These are phyloP conservation scores for Phytopythium delawarense DNA, from an alignment of 352 stramenopile species.

Conservation along the genomic window DNA sequence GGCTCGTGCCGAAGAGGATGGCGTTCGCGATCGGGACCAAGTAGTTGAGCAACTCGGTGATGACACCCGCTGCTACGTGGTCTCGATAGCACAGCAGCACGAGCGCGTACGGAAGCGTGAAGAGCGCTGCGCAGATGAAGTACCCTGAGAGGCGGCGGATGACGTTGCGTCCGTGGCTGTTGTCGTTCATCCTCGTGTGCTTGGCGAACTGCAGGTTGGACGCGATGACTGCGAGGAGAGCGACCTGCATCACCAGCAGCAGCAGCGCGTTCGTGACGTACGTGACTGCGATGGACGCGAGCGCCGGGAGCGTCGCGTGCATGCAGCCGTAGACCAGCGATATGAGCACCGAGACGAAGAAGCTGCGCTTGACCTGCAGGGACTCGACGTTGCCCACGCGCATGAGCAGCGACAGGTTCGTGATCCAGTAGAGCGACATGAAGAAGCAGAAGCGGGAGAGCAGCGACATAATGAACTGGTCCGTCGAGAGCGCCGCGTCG, in stretches of 20 bases:
- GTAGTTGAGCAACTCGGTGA: constrained; percentile 55
- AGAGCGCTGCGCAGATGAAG: constrained; percentile 37
- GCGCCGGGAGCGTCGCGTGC: constrained; percentile 34
- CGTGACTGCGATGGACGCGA: constrained; percentile 13
- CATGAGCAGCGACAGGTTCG: constrained; percentile 68
- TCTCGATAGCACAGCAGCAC: constrained; percentile 26
- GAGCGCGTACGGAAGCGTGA: constrained; percentile 54
- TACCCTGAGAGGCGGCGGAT: constrained; percentile 54
- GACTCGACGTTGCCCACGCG: constrained; percentile 49
- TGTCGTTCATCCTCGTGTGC: constrained; percentile 46
- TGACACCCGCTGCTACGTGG: constrained; percentile 25
- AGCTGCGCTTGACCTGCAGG: constrained; percentile 42
- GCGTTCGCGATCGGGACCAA: constrained; percentile 56
- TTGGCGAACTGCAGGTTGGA: constrained; percentile 46
- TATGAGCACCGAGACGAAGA: constrained; percentile 41
- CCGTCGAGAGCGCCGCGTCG: not conserved
- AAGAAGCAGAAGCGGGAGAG: constrained; percentile 63
- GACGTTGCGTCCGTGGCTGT: constrained; percentile 48
- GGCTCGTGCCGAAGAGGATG: constrained; percentile 59
- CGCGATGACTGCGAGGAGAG: constrained; percentile 37
- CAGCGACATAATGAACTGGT: constrained; percentile 26
- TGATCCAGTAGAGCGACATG: constrained; percentile 74
- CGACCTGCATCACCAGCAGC: constrained; percentile 40
- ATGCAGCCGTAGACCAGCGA: constrained; percentile 53
- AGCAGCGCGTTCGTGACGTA: constrained; percentile 45